Percentiles rank a stretch among this genome's conserved stretches.
These are phyloP conservation scores for Cytospora mali DNA, from an alignment of 2,329 filamentous ascomycete genomes.

Conservation along the genomic window DNA sequence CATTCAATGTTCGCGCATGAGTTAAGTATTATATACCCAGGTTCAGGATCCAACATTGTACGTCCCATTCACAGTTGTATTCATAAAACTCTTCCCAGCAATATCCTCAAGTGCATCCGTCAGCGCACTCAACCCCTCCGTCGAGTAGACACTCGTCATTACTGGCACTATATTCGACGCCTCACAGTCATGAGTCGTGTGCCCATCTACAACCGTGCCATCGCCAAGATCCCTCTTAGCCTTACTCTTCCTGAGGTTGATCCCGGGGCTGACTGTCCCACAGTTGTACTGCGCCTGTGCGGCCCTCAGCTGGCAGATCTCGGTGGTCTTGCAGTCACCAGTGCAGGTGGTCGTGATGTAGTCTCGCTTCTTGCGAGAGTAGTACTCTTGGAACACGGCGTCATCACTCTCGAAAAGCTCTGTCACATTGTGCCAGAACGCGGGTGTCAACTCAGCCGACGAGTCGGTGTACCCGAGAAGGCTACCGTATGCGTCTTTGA, in stretches of 20 bases:
- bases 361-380: constrained; percentile 40
- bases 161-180: constrained; percentile 14
- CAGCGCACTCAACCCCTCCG: constrained; percentile 9
- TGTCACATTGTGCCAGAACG: constrained; percentile 49
- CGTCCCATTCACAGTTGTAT: constrained; percentile 17
- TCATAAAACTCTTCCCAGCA: constrained; percentile 18
- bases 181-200: constrained; percentile 19
- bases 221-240: constrained; percentile 2
- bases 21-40: too few species aligned
- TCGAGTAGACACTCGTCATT: constrained; percentile 24
- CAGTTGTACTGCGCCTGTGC: constrained; percentile 44
- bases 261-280: constrained; percentile 21
- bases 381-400: constrained; percentile 42
- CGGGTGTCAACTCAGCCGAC: constrained; percentile 52
- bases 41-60: not conserved
- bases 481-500: constrained; percentile 55
- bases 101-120: constrained; percentile 7
- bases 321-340: constrained; percentile 38
- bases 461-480: constrained; percentile 43
- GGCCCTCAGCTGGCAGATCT: constrained; percentile 42
- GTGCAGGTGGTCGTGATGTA: constrained; percentile 38
- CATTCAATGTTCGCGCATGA: too few species aligned
- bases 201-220: constrained; percentile 1
- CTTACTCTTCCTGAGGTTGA: constrained; percentile 20
- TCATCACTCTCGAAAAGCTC: constrained; percentile 41